phyloP scores from a whole-genome alignment of 371 early-diverging fungal genomes.

The Mortierella sp. region DNA sequence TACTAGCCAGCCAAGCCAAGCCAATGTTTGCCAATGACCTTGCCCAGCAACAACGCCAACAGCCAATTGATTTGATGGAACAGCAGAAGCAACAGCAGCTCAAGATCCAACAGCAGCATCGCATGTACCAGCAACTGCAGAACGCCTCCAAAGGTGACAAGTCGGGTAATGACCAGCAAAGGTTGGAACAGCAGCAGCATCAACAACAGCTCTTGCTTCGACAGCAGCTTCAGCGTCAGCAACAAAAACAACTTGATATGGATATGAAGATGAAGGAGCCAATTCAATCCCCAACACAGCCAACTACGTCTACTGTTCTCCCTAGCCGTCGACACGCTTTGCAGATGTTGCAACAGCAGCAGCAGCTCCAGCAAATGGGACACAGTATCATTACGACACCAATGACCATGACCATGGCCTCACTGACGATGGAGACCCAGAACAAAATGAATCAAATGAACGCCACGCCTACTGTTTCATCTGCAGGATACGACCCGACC shows the following conservation, averaged over 20 bases:
- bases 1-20: background rate
- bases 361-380: conserved; percentile 16
- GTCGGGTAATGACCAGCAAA: conserved; percentile 8
- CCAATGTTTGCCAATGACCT: background rate
- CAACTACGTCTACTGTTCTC: conserved; percentile 2
- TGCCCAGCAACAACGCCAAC: conserved; percentile 10
- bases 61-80: conserved; percentile 37
- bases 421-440: conserved; percentile 33
- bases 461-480: conserved; percentile 3
- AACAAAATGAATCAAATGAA: conserved; percentile 29
- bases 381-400: background rate
- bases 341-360: conserved; percentile 29
- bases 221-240: conserved; percentile 46
- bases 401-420: conserved; percentile 37
- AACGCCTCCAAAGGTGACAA: conserved; percentile 24
- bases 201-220: conserved; percentile 28
- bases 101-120: conserved; percentile 51
- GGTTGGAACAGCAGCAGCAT: conserved; percentile 34
- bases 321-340: conserved; percentile 20
- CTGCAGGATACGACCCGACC: conserved; percentile 29
- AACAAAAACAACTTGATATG: conserved; percentile 33
- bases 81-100: conserved; percentile 54
- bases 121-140: conserved; percentile 48
- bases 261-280: conserved; percentile 15
- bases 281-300: conserved; percentile 3